Conservation (phyloP, 1,284 basidiomycete species). For the Cystobasidium slooffiae region DNA sequence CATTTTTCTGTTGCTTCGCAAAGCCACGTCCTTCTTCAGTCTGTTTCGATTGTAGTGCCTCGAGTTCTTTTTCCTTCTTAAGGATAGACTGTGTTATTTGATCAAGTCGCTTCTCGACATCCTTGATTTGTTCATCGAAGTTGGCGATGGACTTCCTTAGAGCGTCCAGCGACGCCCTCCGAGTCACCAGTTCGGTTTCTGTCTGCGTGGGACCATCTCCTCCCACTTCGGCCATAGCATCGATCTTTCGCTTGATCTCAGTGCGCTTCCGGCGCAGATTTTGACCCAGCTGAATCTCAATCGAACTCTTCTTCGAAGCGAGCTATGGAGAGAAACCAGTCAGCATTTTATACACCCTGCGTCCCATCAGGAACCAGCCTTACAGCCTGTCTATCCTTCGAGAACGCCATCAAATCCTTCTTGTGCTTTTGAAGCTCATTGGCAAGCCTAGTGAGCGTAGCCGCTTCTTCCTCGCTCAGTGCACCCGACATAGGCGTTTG, state of each 20-base stretch:
- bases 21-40: constrained; percentile 82
- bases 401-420: constrained; percentile 70
- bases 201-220: constrained; percentile 65
- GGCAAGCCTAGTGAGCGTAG: constrained; percentile 70
- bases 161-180: constrained; percentile 69
- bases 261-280: constrained; percentile 76
- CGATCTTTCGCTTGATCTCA: constrained; percentile 76
- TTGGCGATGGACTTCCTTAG: constrained; percentile 70
- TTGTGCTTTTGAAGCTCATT: constrained; percentile 76
- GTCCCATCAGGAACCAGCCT: constrained; percentile 50
- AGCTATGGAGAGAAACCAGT: constrained; percentile 62
- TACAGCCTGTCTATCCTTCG: constrained; percentile 74
- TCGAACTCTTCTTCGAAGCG: constrained; percentile 73
- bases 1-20: constrained; percentile 87
- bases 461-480: constrained; percentile 74
- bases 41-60: constrained; percentile 78
- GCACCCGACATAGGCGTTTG: constrained; percentile 74
- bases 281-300: constrained; percentile 94
- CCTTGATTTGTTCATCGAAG: constrained; percentile 67
- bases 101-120: constrained; percentile 62
- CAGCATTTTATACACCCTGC: neutral
- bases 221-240: constrained; percentile 67
- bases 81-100: constrained; percentile 69
- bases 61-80: constrained; percentile 68
- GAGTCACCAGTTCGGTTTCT: constrained; percentile 66